phyloP scores from a whole-genome alignment of 2,329 filamentous ascomycete genomes.

The Cercospora sp. region DNA sequence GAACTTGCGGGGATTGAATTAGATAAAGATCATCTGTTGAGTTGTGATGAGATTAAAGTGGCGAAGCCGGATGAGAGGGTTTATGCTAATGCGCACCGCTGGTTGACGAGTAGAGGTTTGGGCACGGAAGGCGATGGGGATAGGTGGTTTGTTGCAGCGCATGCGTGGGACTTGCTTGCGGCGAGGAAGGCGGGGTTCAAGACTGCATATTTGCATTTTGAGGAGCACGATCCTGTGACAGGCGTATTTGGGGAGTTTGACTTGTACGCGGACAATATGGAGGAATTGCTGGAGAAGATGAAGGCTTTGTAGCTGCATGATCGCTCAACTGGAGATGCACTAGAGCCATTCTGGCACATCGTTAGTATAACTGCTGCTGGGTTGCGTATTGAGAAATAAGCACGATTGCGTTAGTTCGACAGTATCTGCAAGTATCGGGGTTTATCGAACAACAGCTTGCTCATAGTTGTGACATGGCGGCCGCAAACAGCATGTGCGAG shows the following conservation, averaged over 20 bases:
- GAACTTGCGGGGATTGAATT: slow-evolving; percentile 31
- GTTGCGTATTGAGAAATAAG: neutral
- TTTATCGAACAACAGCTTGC: neutral
- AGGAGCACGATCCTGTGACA: slow-evolving; percentile 35
- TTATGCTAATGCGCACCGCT: slow-evolving; percentile 31
- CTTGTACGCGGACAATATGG: slow-evolving; percentile 33
- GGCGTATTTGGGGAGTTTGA: slow-evolving; percentile 37
- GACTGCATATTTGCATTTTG: slow-evolving; percentile 35
- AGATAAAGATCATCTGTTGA: slow-evolving; percentile 33
- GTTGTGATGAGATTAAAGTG: slow-evolving; percentile 34
- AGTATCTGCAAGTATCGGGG: neutral
- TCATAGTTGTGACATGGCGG: neutral
- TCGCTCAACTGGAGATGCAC: too few relatives aligned
- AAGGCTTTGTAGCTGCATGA: slow-evolving; percentile 18
- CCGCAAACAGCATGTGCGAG: neutral
- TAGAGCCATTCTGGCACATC: neutral
- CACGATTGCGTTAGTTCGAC: neutral
- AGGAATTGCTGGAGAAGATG: slow-evolving; percentile 35
- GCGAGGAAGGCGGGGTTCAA: slow-evolving; percentile 37
- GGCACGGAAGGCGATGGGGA: slow-evolving; percentile 29
- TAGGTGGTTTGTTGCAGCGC: slow-evolving; percentile 37
- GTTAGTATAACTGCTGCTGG: neutral
- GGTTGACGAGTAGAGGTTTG: slow-evolving; percentile 28
- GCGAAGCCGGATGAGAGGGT: slow-evolving; percentile 35
- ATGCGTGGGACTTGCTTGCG: slow-evolving; percentile 35